Base-by-base conservation (phyloP, 78 protist species). In the Andalucia godoyi region DNA sequence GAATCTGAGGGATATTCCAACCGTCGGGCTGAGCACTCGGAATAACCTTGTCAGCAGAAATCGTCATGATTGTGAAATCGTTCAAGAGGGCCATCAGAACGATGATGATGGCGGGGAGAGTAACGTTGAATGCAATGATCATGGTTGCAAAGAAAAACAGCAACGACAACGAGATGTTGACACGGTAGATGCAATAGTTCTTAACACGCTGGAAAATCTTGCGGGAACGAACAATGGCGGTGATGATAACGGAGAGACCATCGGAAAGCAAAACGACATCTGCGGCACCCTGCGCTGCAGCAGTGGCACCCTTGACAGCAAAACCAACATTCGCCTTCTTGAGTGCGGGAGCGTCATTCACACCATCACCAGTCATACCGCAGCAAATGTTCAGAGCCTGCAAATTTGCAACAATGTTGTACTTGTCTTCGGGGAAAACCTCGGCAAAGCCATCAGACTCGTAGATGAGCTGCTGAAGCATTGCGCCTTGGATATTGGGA, bases 361-460 rank as follows among this genome's bases (percentile, higher is more conserved):
- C 77, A 30, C 86, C 86, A 42, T 80, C 86, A 1, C 86, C 86
- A 15, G 86, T 80, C 74, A 74, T 66, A 36, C 74, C 86, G 5
- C 45, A 53, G 34, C n/a, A 12, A 18, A 29, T 32, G 25, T 30
- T 30, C 33, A 42, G 66, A 27, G 49, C 10, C 21, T 49, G 54
- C 57, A 69, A 67, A 2, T 30, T 50, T 40, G 76, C 67, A 23
- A 92, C 97, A 8, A 92, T 81, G 39, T 66, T 70, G 81, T 61
- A 81, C 81, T 92, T 92, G 77, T 86, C 87, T 75, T 85, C 89
- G 36, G 97, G 93, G 68, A 80, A 54, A 55, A 85, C 90, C 62
- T 79, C 81, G 38, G 90, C 90, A 52, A 79, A 84, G 39, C 93
- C 93, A 29, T 78, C 87, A 13, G 82, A 79, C 76, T 70, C 51